Evolutionary conservation across 2,329 filamentous ascomycete genomes (phyloP), one percentile per base, ranked within the genome.

Genomic region (Zopfia rhizophila): DNA sequence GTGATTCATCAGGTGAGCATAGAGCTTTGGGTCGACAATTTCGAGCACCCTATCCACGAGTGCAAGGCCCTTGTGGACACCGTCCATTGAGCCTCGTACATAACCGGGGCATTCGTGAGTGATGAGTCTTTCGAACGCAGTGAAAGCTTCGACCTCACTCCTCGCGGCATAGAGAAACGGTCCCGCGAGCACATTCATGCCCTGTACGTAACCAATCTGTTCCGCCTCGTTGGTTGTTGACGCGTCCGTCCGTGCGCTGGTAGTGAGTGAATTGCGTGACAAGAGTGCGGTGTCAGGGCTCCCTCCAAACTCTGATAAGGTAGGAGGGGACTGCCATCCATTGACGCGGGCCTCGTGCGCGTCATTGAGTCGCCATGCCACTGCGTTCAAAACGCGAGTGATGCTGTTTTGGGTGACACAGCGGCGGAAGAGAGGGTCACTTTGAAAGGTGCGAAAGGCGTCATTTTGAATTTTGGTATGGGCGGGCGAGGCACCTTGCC

Each of bases 391-490:
- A 4, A 99, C 82, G 10, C 94, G 89, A 50, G 96, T 97, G 29
- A 99, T 77, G 70, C 90, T 96, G 51, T 95, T 95, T 73, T 99
- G 94, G 46, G 91, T 96, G 48, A 99, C 94, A 46, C 93, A 88
- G 22, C 94, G 86, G 51, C 94, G 90, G 78, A 97, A 99, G 24
- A 99, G 84, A n/a, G 93, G 92, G 65, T 99, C 94, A 38, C 93
- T 97, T 22, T 94, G 94, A 42, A 99, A 80, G 1, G 94, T 99
- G 61, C 94, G 90, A 72, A 97, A 97, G 28, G 94, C 97, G 72
- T 99, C 94, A 74, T 99, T 97, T 69, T 92, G 90, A 68, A 99
- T 99, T 76, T 99, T 99, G 63, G 90, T 86, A 75, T 99, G 96
- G 32, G 91, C 92, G 1, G 93, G 92, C 3, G 93, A 97, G 17